These are phyloP conservation scores for Cutaneotrichosporon sp. DNA, from an alignment of 1,284 basidiomycete species.

Conservation along the genomic window DNA sequence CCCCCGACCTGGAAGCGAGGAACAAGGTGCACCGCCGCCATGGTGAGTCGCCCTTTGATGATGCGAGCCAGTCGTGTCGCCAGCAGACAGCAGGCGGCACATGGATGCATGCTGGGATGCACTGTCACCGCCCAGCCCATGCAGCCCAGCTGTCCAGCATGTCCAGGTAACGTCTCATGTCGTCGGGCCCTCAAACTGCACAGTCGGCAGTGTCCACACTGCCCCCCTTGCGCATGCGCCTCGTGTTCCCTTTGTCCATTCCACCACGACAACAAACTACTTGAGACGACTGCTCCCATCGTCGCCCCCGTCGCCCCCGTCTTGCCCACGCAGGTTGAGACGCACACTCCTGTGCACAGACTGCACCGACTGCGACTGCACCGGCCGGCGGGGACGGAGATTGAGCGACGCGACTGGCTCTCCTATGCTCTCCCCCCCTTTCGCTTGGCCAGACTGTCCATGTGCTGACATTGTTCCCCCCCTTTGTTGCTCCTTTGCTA, in stretches of 20 bases:
- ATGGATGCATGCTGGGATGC: no score
- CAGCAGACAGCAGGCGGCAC: no score
- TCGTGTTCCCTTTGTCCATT: not conserved
- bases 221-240: not conserved
- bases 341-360: slow-evolving; percentile 1
- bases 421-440: not conserved
- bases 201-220: no score
- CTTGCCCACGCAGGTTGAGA: not conserved
- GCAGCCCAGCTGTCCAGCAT: no score
- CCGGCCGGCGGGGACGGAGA: not conserved
- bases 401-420: not conserved
- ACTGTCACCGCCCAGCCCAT: no score
- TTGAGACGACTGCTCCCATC: no score
- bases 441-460: not conserved
- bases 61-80: no score
- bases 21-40: not conserved
- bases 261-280: no score
- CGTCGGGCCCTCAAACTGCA: no score
- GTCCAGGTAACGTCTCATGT: no score
- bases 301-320: no score
- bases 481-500: slow-evolving; percentile 4
- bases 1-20: not conserved
- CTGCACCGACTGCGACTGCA: no score
- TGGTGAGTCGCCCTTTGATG: slow-evolving; percentile 1
- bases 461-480: slow-evolving; percentile 6